These are phyloP conservation scores for Coemansia sp. DNA, from an alignment of 192 early-diverging fungal species.

Conservation along the genomic window DNA sequence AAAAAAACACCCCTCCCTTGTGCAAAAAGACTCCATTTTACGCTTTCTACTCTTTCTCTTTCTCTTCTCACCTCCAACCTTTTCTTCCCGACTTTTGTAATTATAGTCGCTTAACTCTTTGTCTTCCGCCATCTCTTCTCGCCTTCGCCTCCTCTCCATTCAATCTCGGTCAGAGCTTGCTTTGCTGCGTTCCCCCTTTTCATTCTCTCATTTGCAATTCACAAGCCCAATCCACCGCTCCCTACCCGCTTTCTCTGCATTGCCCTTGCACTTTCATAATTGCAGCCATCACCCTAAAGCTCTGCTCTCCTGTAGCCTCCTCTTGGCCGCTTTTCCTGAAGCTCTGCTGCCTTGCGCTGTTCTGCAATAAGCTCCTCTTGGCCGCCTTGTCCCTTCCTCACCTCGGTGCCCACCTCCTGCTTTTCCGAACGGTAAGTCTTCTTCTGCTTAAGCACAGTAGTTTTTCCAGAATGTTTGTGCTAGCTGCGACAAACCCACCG, in stretches of 20 bases:
- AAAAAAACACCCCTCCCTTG: neutral
- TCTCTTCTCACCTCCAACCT: constrained; percentile 5
- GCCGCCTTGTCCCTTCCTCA: neutral
- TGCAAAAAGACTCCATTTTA: neutral
- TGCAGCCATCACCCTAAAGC: neutral
- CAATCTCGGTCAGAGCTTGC: constrained; percentile 11
- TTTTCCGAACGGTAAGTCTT: neutral
- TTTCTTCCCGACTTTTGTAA: constrained; percentile 24
- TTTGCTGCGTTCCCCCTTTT: neutral
- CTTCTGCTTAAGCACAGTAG: neutral
- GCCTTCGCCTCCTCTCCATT: constrained; percentile 10
- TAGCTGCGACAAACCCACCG: neutral
- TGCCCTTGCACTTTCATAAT: neutral
- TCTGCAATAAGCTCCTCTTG: neutral
- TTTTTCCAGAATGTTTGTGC: neutral
- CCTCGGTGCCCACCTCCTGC: neutral
- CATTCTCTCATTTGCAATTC: constrained; percentile 12
- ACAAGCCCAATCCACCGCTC: neutral
- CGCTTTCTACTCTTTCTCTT: constrained; percentile 8
- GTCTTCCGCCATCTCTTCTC: constrained; percentile 12
- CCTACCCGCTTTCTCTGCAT: constrained; percentile 9
- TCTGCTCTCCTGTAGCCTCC: neutral
- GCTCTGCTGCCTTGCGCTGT: too few relatives aligned
- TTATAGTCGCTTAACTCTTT: constrained; percentile 24
- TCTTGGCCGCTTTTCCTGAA: neutral